These are phyloP conservation scores for Acer campestre DNA, from an alignment of 345 rosid genomes.

Conservation along the genomic window DNA sequence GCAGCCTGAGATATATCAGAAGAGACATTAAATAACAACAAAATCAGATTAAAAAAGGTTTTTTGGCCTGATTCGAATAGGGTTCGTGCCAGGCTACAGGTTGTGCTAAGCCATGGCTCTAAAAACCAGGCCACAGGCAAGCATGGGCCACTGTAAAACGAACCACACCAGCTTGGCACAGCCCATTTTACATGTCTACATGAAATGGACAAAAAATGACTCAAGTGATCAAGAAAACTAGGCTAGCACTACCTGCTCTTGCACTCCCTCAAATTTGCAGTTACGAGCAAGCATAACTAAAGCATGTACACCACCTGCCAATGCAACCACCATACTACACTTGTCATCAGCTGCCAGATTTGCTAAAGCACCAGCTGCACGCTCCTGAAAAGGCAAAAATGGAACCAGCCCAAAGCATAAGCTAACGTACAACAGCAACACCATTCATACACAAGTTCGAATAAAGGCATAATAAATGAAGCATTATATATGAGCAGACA, in stretches of 20 bases:
- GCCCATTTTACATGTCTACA: background rate
- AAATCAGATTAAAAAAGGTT: background rate
- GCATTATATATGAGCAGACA: slow-evolving; percentile 5
- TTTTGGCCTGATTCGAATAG: background rate
- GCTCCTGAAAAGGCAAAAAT: slow-evolving; percentile 55
- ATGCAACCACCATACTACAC: slow-evolving; percentile 78
- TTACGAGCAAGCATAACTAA: slow-evolving; percentile 81
- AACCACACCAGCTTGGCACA: background rate
- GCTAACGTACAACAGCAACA: slow-evolving; percentile 3
- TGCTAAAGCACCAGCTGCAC: slow-evolving; percentile 88
- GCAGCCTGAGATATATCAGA: slow-evolving; percentile 63
- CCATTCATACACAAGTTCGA: background rate
- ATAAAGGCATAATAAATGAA: background rate
- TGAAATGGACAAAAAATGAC: background rate
- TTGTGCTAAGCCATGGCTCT: background rate
- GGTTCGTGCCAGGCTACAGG: background rate
- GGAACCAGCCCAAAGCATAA: slow-evolving; percentile 12
- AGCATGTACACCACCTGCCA: slow-evolving; percentile 78
- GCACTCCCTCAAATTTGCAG: slow-evolving; percentile 84
- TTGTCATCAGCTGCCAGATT: slow-evolving; percentile 89
- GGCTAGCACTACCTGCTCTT: slow-evolving; percentile 62
- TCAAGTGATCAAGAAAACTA: background rate
- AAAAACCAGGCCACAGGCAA: background rate
- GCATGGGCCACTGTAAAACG: background rate
- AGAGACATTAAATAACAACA: slow-evolving; percentile 11